These are phyloP conservation scores for Cruciata laevipes DNA, from an alignment of 257 asterid genomes.

Conservation along the genomic window DNA sequence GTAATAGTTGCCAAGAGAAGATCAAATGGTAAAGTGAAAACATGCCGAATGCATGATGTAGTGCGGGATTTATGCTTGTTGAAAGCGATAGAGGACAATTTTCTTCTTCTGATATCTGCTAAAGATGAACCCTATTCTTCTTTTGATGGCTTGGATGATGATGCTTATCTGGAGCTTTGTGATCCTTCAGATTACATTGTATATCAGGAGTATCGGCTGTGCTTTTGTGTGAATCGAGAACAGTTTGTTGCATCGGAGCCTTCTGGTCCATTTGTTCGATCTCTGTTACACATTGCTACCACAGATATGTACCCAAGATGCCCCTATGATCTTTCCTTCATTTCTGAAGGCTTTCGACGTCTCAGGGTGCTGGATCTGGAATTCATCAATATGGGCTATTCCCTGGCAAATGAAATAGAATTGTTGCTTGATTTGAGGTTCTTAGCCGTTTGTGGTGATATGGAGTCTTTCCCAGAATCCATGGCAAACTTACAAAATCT, in stretches of 20 bases:
- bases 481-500: neutral
- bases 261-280: neutral
- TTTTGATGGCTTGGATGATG: neutral
- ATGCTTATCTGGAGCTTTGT: neutral
- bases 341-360: neutral
- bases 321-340: neutral
- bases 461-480: neutral
- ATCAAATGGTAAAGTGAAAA: neutral
- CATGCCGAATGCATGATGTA: neutral
- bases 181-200: neutral
- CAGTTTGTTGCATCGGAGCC: conserved; percentile 2
- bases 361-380: conserved; percentile 1
- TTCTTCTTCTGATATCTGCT: neutral
- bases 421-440: neutral
- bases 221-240: neutral
- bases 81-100: neutral
- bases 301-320: neutral
- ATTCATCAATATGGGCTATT: neutral
- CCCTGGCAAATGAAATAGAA: neutral
- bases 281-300: neutral
- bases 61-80: neutral
- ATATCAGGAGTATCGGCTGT: neutral
- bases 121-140: neutral
- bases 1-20: neutral
- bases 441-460: neutral